Evolutionary conservation across 78 protist species (phyloP), one percentile per base, ranked within the genome.

Genomic region (Dictyostelium discoideum): DNA sequence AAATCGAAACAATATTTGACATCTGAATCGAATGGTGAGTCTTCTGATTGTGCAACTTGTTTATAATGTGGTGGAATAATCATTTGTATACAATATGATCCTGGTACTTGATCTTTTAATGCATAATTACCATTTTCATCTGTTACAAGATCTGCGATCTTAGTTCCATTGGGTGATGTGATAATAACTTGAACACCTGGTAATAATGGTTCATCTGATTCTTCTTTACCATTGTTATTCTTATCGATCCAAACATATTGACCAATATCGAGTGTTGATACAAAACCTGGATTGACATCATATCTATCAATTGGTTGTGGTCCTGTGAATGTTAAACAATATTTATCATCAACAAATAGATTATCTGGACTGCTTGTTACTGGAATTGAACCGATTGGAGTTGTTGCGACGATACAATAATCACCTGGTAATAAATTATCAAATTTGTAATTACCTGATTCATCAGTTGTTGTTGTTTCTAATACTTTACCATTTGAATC

Each of bases 71-170:
- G 42, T 85, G 90, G 90, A 14, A 69, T 40, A 18, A 16, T 48
- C 24, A 72, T n/a, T 42, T 72, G 80, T 2, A 85, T 50, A 69
- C 72, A 69, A 69, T 85, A 85, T 29, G 16, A 22, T 14, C 90
- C 90, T 85, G 90, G 90, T 7, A 46, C 72, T 18, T 67, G 50
- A n/a, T 85, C 67, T n/a, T 85, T 37, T 18, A 85, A 18, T 18
- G 39, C 8, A 11, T 72, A 65, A 13, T 40, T 8, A 46, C 90
- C 90, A 24, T 85, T 46, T 46, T 24, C 16, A 72, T 85, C 90
- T n/a, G 90, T 72, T 0, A 16, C 22, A 3, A 26, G 20, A 42
- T 32, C 79, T 11, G 85, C 44, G n/a, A 78, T 14, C 26, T 1
- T 2, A 4, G 63, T 87, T 18, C 84, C 93, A 54, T 39, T 78